These are phyloP conservation scores for Fistulinella prunicolor DNA, from an alignment of 768 basidiomycete species.

Conservation along the genomic window DNA sequence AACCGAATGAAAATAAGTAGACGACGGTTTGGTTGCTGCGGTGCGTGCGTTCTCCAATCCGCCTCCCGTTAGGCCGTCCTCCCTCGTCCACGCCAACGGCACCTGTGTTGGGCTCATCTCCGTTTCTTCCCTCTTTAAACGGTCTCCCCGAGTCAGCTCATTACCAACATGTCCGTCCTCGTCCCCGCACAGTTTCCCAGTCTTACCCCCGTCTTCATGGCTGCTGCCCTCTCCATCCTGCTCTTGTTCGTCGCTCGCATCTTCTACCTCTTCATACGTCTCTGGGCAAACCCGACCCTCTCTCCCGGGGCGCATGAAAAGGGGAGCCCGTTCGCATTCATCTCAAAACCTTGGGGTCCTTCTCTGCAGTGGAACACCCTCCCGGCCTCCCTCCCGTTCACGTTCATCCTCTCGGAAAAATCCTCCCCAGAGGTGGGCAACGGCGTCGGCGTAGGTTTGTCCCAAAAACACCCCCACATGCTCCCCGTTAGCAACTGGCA, in stretches of 20 bases:
- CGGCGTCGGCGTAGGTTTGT: conserved; percentile 3
- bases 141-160: too few relatives aligned
- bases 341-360: conserved; percentile 13
- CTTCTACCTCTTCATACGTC: conserved; percentile 24
- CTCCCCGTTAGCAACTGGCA: conserved; percentile 24
- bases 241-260: conserved; percentile 32
- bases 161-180: conserved; percentile 35
- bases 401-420: conserved; percentile 23
- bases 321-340: background rate
- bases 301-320: conserved; percentile 18
- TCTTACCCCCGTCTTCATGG: conserved; percentile 32
- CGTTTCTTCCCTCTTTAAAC: too few relatives aligned
- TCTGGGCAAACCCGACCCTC: conserved; percentile 24
- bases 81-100: too few relatives aligned
- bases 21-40: conserved; percentile 6
- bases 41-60: conserved; percentile 21
- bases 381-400: conserved; percentile 28
- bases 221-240: conserved; percentile 25
- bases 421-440: conserved; percentile 7
- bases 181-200: conserved; percentile 29
- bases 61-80: too few relatives aligned
- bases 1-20: conserved; percentile 24
- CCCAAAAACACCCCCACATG: conserved; percentile 10
- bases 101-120: too few relatives aligned
- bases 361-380: conserved; percentile 28